phyloP scores from a whole-genome alignment of 1,284 basidiomycete genomes.

The Apiotrichum mycotoxinovorans region DNA sequence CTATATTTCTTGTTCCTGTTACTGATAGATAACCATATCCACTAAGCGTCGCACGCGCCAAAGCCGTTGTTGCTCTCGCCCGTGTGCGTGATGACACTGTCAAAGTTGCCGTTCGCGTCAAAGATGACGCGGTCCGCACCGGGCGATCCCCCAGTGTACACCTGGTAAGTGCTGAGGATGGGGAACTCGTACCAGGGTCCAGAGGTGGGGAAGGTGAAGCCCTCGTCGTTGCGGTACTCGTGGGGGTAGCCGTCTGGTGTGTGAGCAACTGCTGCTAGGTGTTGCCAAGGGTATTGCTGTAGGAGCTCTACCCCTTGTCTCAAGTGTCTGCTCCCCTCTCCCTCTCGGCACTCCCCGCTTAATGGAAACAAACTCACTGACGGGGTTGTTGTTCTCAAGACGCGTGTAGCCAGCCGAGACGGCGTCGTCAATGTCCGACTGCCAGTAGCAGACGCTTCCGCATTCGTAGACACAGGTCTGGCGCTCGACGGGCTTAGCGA shows the following conservation, averaged over 20 bases:
- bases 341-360: no score
- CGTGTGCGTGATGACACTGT: conserved; percentile 6
- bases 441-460: neutral
- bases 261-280: no score
- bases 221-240: neutral
- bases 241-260: conserved; percentile 2
- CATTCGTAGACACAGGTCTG: neutral
- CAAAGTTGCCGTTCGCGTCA: neutral
- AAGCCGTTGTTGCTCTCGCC: conserved; percentile 4
- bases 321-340: no score
- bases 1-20: no score
- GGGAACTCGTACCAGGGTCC: conserved; percentile 13
- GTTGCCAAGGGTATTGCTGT: neutral
- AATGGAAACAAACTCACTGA: neutral
- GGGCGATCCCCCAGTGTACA: conserved; percentile 8
- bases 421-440: neutral
- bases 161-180: conserved; percentile 1
- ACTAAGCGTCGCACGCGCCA: neutral
- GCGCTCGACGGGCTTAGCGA: neutral
- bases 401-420: neutral
- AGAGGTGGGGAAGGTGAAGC: neutral
- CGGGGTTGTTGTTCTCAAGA: neutral
- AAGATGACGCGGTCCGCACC: conserved; percentile 15
- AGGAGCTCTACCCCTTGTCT: no score
- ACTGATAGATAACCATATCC: neutral